Evolutionary conservation across 306 rosid genomes (phyloP).

Genomic region (Geum urbanum): DNA sequence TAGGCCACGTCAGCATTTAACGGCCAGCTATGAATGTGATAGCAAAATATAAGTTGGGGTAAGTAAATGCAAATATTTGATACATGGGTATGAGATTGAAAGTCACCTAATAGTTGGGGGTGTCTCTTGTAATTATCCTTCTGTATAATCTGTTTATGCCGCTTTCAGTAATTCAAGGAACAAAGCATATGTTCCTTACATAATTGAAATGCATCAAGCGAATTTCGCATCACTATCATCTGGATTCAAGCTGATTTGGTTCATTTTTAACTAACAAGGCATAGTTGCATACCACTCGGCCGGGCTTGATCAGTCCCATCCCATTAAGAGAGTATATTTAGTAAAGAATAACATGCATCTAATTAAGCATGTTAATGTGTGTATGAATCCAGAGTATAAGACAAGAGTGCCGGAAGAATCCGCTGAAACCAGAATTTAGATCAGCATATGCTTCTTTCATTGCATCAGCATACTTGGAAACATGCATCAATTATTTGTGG

Average conservation of each 20-base stretch:
- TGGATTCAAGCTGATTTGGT: not conserved
- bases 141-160: not conserved
- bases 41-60: too few species aligned
- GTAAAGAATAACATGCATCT: not conserved
- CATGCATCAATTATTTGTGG: not conserved
- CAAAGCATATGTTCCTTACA: conserved; percentile 1
- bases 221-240: not conserved
- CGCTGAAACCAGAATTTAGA: not conserved
- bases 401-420: conserved; percentile 20
- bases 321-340: not conserved
- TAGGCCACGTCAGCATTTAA: too few species aligned
- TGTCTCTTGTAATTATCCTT: too few species aligned
- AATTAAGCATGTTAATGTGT: not conserved
- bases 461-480: conserved; percentile 17
- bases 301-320: conserved; percentile 7
- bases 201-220: not conserved
- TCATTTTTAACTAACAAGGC: not conserved
- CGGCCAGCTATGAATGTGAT: too few species aligned
- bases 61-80: too few species aligned
- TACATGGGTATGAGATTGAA: too few species aligned
- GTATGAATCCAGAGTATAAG: conserved; percentile 19
- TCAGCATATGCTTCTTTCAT: conserved; percentile 3
- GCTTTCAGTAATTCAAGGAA: not conserved
- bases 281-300: not conserved
- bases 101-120: too few species aligned